Conservation (phyloP, 1,284 basidiomycete species). For the Naganishia sp. region DNA sequence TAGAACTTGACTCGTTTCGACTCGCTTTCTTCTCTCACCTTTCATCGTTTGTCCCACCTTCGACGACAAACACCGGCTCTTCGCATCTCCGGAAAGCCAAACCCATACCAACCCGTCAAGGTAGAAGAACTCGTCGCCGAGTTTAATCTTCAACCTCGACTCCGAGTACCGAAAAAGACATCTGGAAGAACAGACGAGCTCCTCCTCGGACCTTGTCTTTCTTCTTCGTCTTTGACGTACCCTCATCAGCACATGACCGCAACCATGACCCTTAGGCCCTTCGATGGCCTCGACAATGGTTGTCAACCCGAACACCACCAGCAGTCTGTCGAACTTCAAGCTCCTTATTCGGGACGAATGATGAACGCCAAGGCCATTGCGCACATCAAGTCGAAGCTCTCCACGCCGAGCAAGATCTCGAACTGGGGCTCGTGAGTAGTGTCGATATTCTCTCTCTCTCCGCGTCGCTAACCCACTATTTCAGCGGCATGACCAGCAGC, state of each 20-base stretch:
- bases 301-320: slow-evolving; percentile 23
- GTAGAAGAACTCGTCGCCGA: slow-evolving; percentile 16
- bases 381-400: slow-evolving; percentile 27
- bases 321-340: slow-evolving; percentile 21
- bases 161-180: slow-evolving; percentile 11
- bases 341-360: slow-evolving; percentile 25
- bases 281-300: slow-evolving; percentile 28
- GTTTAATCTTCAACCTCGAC: slow-evolving; percentile 22
- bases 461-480: not conserved
- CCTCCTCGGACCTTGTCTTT: slow-evolving; percentile 24
- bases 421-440: slow-evolving; percentile 22
- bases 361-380: slow-evolving; percentile 28
- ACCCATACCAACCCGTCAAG: slow-evolving; percentile 22
- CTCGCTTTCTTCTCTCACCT: slow-evolving; percentile 9
- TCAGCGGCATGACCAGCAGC: slow-evolving; percentile 21
- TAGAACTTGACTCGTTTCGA: slow-evolving; percentile 11
- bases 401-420: slow-evolving; percentile 23
- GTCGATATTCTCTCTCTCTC: not conserved
- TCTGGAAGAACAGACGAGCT: slow-evolving; percentile 7
- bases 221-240: slow-evolving; percentile 29
- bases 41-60: slow-evolving; percentile 13
- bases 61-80: slow-evolving; percentile 5
- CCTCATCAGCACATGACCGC: slow-evolving; percentile 27
- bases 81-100: slow-evolving; percentile 17
- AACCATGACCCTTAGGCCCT: slow-evolving; percentile 25